phyloP scores from a whole-genome alignment of 192 early-diverging fungal species.

The Pilobolus umbonatus region DNA sequence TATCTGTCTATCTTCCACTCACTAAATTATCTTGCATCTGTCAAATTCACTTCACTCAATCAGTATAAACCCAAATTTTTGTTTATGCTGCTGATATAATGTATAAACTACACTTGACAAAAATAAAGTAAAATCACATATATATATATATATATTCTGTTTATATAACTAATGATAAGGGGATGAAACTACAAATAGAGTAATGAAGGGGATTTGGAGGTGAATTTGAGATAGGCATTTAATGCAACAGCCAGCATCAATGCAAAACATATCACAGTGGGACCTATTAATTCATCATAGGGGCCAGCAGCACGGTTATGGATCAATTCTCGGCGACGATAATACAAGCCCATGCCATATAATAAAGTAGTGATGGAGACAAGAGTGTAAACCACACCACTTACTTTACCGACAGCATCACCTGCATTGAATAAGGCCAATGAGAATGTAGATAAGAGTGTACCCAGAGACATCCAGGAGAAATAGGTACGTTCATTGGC shows the following conservation, averaged over 20 bases:
- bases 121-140: background rate
- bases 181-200: constrained; percentile 10
- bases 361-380: constrained; percentile 67
- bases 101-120: too few species aligned
- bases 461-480: constrained; percentile 75
- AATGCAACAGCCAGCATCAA: constrained; percentile 51
- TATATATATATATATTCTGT: background rate
- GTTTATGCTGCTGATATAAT: too few species aligned
- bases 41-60: too few species aligned
- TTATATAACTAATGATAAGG: background rate
- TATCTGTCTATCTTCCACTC: background rate
- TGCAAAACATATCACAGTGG: constrained; percentile 64
- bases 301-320: constrained; percentile 51
- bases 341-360: constrained; percentile 66
- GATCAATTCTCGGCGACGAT: constrained; percentile 65
- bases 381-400: constrained; percentile 66
- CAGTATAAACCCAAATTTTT: too few species aligned
- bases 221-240: constrained; percentile 51
- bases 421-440: constrained; percentile 76
- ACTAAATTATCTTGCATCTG: too few species aligned
- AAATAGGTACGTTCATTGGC: constrained; percentile 86
- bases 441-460: constrained; percentile 62
- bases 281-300: constrained; percentile 67
- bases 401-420: constrained; percentile 56
- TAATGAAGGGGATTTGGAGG: constrained; percentile 18